A percentile compares a stretch with the other conserved stretches of the same genome.
Evolutionary conservation across 2,329 filamentous ascomycete species (phyloP).

Genomic region (Fusarium hostae): DNA sequence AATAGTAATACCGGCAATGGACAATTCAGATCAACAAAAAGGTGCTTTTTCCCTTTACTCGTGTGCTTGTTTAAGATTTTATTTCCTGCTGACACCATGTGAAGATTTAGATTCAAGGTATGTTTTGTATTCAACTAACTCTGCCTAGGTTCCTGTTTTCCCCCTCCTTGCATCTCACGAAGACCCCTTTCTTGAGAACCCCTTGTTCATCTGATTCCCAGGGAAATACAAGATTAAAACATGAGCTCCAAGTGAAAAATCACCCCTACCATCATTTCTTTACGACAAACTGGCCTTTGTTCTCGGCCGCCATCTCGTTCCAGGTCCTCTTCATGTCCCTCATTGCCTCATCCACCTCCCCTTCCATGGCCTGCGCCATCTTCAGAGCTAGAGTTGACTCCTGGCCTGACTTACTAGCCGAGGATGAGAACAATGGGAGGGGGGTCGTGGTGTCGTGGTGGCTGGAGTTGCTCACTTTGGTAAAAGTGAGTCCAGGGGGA

Average conservation of each 20-base stretch:
- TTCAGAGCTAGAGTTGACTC: neutral
- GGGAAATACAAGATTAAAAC: neutral
- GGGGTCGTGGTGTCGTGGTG: neutral
- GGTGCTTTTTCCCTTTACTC: constrained; percentile 48
- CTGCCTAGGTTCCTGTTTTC: constrained; percentile 1
- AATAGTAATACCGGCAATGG: constrained; percentile 45
- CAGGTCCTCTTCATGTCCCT: constrained; percentile 13
- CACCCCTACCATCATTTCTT: neutral
- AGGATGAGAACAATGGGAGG: neutral
- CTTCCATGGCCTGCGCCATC: constrained; percentile 7
- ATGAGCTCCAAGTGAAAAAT: constrained; percentile 15
- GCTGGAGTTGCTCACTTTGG: neutral
- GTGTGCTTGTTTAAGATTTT: constrained; percentile 38
- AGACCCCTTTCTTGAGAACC: neutral
- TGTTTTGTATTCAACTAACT: constrained; percentile 37
- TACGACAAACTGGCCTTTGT: neutral
- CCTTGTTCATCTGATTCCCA: neutral
- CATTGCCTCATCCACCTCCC: constrained; percentile 11
- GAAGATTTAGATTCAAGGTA: constrained; percentile 41
- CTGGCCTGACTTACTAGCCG: neutral
- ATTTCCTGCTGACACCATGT: constrained; percentile 46
- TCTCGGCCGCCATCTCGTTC: constrained; percentile 4
- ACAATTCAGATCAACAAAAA: constrained; percentile 42
- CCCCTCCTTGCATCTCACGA: neutral
- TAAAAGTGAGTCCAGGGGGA: neutral